Evolutionary conservation across 2,329 filamentous ascomycete genomes (phyloP).

Genomic region (Fusarium gaditjirri): DNA sequence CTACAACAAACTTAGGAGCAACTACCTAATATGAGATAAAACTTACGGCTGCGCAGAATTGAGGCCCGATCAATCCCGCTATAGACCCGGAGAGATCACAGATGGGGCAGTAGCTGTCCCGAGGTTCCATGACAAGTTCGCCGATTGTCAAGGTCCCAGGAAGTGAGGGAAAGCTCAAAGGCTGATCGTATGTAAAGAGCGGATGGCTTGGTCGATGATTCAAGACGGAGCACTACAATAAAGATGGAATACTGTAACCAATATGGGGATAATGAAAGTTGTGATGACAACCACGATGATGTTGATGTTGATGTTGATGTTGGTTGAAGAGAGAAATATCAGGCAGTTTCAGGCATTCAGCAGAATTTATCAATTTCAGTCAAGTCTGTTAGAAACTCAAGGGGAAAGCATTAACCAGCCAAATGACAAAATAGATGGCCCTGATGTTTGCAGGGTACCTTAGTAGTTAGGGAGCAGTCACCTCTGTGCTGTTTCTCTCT

Average conservation of each 20-base stretch:
- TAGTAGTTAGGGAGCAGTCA: neutral
- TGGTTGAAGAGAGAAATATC: neutral
- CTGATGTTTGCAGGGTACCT: neutral
- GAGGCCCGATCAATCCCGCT: neutral
- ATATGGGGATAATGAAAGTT: neutral
- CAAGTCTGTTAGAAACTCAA: neutral
- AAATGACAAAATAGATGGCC: neutral
- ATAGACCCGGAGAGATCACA: neutral
- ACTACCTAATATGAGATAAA: neutral
- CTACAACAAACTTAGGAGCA: neutral
- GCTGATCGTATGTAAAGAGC: neutral
- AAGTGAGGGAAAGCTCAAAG: neutral
- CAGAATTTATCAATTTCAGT: neutral
- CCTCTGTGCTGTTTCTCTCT: neutral
- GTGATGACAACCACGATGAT: neutral
- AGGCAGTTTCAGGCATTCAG: neutral
- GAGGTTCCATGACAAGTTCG: neutral
- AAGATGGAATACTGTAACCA: neutral
- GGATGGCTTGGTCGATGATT: neutral
- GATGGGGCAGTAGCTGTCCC: neutral
- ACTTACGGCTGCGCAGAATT: neutral
- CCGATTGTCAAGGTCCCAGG: neutral
- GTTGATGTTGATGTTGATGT: neutral
- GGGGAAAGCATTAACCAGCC: neutral
- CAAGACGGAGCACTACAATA: neutral